phyloP scores from a whole-genome alignment of 352 stramenopile species.

The Globisporangium barbulae region DNA sequence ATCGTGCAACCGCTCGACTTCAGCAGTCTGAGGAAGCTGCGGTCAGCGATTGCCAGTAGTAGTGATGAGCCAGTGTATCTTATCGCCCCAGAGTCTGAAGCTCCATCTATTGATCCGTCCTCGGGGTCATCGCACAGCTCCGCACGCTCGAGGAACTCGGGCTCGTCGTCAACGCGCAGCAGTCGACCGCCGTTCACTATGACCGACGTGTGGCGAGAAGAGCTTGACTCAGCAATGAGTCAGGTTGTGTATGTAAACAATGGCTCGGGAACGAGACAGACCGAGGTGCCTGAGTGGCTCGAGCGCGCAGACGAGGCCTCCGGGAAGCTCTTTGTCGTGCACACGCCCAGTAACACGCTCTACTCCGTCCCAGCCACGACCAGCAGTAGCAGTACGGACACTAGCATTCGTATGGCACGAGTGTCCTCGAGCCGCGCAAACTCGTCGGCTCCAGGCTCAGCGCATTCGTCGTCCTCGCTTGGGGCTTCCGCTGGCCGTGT shows the following conservation, averaged over 20 bases:
- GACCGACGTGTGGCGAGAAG: slow-evolving; percentile 15
- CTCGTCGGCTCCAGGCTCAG: neutral
- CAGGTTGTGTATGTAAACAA: slow-evolving; percentile 14
- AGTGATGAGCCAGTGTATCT: neutral
- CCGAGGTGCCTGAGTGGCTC: slow-evolving; percentile 17
- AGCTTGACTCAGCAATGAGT: neutral
- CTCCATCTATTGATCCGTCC: neutral
- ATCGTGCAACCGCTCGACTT: slow-evolving; percentile 16
- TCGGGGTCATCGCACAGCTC: neutral
- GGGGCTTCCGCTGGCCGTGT: slow-evolving; percentile 4
- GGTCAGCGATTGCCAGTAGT: neutral
- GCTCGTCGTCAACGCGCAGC: neutral
- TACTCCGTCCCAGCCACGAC: neutral
- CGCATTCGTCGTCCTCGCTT: neutral
- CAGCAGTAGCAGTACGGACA: neutral
- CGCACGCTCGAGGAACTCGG: neutral
- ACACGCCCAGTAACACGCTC: slow-evolving; percentile 17
- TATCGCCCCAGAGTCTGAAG: neutral
- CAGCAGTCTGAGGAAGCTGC: slow-evolving; percentile 11
- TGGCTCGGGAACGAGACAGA: slow-evolving; percentile 9
- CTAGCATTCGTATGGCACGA: neutral
- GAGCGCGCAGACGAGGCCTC: slow-evolving; percentile 8
- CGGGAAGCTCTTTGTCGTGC: slow-evolving; percentile 16
- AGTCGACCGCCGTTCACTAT: slow-evolving; percentile 6
- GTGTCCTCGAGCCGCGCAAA: neutral